These are phyloP conservation scores for Nakazawaea ishiwadae DNA, from an alignment of 805 yeast species.

Conservation along the genomic window DNA sequence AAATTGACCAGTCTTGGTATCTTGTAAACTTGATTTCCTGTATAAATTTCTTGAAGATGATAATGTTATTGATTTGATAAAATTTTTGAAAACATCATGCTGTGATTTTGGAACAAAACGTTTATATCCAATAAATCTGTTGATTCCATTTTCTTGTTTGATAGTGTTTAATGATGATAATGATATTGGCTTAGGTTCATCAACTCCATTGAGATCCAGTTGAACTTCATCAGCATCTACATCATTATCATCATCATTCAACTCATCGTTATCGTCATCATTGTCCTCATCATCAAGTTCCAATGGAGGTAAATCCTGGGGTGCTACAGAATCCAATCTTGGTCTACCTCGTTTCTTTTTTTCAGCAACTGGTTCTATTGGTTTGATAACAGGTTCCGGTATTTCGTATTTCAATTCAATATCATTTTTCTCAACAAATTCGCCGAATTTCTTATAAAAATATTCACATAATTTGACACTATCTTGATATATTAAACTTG, in stretches of 20 bases:
- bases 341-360: constrained; percentile 21
- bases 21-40: constrained; percentile 7
- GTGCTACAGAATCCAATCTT: constrained; percentile 17
- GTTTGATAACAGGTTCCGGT: constrained; percentile 3
- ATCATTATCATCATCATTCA: constrained; percentile 8
- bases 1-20: constrained; percentile 6
- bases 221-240: constrained; percentile 8
- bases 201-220: background rate
- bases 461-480: constrained; percentile 54
- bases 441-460: constrained; percentile 37
- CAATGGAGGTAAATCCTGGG: constrained; percentile 15
- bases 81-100: constrained; percentile 5
- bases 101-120: background rate
- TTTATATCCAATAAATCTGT: constrained; percentile 8
- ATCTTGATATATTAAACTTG: constrained; percentile 67
- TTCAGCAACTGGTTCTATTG: constrained; percentile 12
- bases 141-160: background rate
- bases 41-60: constrained; percentile 3
- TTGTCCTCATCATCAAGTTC: constrained; percentile 13
- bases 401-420: constrained; percentile 1
- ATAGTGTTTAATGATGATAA: background rate
- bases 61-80: constrained; percentile 7
- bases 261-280: constrained; percentile 9
- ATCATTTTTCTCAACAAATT: constrained; percentile 15
- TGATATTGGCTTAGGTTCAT: background rate